Evolutionary conservation across 73 alveolate genomes (phyloP).

Genomic region (Diophrys appendiculata): DNA sequence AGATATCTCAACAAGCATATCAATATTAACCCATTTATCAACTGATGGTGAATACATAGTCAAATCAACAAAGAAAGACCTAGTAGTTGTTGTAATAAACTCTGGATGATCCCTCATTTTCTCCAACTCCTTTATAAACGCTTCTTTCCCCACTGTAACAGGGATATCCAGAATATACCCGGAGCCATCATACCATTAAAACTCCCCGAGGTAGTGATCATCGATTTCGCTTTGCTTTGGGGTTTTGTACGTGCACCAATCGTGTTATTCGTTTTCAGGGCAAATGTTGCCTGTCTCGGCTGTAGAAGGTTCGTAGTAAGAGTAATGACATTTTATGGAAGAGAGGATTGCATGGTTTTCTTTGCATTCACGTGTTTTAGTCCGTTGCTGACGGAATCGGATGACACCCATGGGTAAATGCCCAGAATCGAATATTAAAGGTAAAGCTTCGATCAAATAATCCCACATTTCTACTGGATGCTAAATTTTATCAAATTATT

Average conservation of each 20-base stretch:
- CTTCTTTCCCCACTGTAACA: neutral
- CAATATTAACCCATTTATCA: conserved; percentile 5
- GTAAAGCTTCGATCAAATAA: neutral
- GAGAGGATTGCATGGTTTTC: neutral
- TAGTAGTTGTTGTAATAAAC: neutral
- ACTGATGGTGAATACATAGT: neutral
- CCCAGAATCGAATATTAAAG: neutral
- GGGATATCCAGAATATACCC: conserved; percentile 2
- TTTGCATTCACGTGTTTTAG: neutral
- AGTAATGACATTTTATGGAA: neutral
- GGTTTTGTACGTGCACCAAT: neutral
- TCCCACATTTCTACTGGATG: neutral
- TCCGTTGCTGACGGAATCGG: neutral
- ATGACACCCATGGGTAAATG: neutral
- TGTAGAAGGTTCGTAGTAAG: neutral
- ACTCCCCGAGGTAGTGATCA: neutral
- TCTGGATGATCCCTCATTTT: neutral
- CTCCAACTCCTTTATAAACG: neutral
- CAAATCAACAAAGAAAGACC: neutral
- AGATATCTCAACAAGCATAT: conserved; percentile 12
- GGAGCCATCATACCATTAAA: conserved; percentile 1
- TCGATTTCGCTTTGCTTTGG: neutral
- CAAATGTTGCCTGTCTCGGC: neutral
- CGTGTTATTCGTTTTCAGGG: neutral
- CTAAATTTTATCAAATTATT: neutral